Conservation (phyloP, 495 filamentous ascomycete species). For the Hypoxylon rickii region DNA sequence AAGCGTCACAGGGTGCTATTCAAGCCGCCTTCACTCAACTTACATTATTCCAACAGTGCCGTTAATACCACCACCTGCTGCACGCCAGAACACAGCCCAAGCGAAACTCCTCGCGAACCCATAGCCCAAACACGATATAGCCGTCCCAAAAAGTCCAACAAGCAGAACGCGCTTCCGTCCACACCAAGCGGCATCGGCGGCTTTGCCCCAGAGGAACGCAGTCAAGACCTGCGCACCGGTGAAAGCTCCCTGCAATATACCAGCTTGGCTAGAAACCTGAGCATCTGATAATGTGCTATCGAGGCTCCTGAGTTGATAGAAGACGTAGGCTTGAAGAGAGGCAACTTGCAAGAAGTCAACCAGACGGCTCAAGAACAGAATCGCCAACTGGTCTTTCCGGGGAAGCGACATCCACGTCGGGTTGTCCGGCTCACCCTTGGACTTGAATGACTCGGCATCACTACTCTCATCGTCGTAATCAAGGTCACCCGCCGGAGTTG, state of each 20-base stretch:
- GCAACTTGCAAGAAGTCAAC: slow-evolving; percentile 56
- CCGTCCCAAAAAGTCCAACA: slow-evolving; percentile 67
- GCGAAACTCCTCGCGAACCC: slow-evolving; percentile 68
- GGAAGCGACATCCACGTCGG: slow-evolving; percentile 45
- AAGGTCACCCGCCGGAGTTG: slow-evolving; percentile 9
- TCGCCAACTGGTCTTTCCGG: slow-evolving; percentile 51
- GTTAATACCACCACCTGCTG: slow-evolving; percentile 69
- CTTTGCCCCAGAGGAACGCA: slow-evolving; percentile 73
- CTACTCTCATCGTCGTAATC: slow-evolving; percentile 10
- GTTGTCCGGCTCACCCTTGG: slow-evolving; percentile 3
- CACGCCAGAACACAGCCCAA: slow-evolving; percentile 67
- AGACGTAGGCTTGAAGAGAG: slow-evolving; percentile 62
- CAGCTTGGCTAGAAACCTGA: slow-evolving; percentile 68
- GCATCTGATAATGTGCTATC: slow-evolving; percentile 62
- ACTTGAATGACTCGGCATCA: slow-evolving; percentile 10
- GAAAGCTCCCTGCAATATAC: slow-evolving; percentile 70
- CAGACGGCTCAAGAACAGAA: slow-evolving; percentile 53
- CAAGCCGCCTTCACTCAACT: slow-evolving; percentile 9
- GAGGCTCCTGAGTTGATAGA: slow-evolving; percentile 68
- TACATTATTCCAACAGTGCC: slow-evolving; percentile 72
- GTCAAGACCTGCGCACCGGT: slow-evolving; percentile 76
- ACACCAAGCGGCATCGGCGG: slow-evolving; percentile 65
- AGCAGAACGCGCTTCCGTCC: slow-evolving; percentile 71
- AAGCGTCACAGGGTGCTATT: no score
- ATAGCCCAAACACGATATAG: slow-evolving; percentile 68